Base-by-base conservation (phyloP, 768 basidiomycete species). In the Cystofilobasidium capitatum region DNA sequence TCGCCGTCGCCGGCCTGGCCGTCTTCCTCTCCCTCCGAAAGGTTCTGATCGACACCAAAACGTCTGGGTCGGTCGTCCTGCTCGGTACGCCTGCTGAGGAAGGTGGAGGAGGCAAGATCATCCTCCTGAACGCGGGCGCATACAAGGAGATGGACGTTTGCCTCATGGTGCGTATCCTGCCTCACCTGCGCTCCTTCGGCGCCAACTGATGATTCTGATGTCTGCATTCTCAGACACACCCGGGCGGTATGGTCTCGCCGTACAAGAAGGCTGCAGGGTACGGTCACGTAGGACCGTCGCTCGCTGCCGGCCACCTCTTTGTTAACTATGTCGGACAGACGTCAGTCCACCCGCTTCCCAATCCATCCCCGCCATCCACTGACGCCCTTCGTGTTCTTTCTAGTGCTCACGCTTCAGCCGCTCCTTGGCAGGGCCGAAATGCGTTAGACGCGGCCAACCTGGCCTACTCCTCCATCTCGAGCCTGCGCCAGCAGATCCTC, bases 401-500 rank as follows among this genome's bases (percentile, higher is more conserved):
- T 45, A 45, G 44, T 7, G 70, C 72, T 40, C 73, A 74, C 44
- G 73, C 73, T 1, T 71, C 69, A 33, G 65, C 36, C 5, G 71
- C 67, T 26, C 67, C 67, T 29, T 69, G 67, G 67, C 49, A 58
- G 26, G 64, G 67, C 20, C 57, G 58, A 54, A 69, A 69, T 33
- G 67, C 67, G n/a, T 58, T 69, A 6, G 91, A 93, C 73, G 91
- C 91, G 0, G 90, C 90, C 0, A 87, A 91, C 74, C 78, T 89
- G 12, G 87, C 89, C 0, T 92, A 93, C 75, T 84, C 85, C 10
- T 81, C 83, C 57, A 81, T 94, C 47, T 86, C 89, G 3, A 84
- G 85, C 29, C 81, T 94, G 57, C 83, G 91, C 16, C 91, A 94
- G 76, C 91, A 94, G 78, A 84, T 91, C 68, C 85, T 85, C 75